Percentiles rank a stretch among this genome's conserved stretches.
Evolutionary conservation across 805 yeast species (phyloP).

Genomic region (Spathaspora arborariae): DNA sequence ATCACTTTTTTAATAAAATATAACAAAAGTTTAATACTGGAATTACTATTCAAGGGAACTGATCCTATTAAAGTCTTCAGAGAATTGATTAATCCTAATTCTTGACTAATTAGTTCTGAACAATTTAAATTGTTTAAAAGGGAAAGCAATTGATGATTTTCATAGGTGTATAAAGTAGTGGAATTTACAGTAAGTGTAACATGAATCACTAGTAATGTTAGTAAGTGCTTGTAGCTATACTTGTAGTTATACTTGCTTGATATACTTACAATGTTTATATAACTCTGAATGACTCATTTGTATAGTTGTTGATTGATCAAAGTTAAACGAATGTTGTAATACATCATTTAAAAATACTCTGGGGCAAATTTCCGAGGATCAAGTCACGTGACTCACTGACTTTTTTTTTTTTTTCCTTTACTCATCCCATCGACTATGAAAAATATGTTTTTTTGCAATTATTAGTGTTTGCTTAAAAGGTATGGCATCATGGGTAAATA

Average conservation of each 20-base stretch:
- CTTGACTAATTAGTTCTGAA: conserved; percentile 51
- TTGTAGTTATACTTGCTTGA: neutral
- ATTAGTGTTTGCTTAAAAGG: neutral
- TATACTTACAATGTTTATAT: conserved; percentile 10
- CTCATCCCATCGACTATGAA: neutral
- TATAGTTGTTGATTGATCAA: neutral
- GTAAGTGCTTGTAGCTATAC: neutral
- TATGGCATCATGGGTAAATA: conserved; percentile 68
- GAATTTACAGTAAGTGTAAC: conserved; percentile 52
- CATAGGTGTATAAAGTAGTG: conserved; percentile 57
- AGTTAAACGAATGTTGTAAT: too few relatives aligned
- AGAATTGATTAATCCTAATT: conserved; percentile 51
- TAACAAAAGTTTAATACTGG: conserved; percentile 27
- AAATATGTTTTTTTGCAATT: neutral
- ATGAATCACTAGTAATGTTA: conserved; percentile 32
- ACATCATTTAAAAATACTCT: too few relatives aligned
- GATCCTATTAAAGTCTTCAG: conserved; percentile 40
- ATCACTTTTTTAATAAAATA: conserved; percentile 48
- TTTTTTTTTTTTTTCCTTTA: too few relatives aligned
- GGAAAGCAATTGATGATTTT: conserved; percentile 42
- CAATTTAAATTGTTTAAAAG: conserved; percentile 44
- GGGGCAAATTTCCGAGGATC: too few relatives aligned
- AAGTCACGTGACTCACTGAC: neutral
- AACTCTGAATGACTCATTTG: conserved; percentile 6
- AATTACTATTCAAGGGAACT: conserved; percentile 24